These are phyloP conservation scores for Eugenia klotzschiana DNA, from an alignment of 441 rosid species.

Conservation along the genomic window DNA sequence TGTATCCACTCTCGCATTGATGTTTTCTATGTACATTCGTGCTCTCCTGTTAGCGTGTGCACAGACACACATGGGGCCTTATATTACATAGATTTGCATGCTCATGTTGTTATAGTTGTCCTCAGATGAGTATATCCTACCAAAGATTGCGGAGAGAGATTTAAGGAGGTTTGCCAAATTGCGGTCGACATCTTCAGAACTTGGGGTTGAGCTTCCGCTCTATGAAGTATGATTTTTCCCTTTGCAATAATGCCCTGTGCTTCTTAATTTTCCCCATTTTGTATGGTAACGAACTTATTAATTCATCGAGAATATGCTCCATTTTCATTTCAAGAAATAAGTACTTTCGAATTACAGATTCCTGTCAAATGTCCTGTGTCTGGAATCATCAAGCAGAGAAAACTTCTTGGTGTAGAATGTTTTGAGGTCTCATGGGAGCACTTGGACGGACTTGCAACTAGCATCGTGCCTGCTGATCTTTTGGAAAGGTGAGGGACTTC, in stretches of 20 bases:
- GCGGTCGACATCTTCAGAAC: conserved; percentile 29
- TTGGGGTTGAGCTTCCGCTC: conserved; percentile 35
- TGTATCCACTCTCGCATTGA: not conserved
- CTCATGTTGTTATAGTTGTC: not conserved
- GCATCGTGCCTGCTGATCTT: conserved; percentile 69
- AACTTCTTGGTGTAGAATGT: conserved; percentile 56
- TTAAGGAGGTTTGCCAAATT: conserved; percentile 51
- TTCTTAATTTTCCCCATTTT: conserved; percentile 1
- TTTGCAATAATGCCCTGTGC: not conserved
- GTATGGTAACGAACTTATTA: not conserved
- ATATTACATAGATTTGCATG: not conserved
- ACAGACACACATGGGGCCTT: not conserved
- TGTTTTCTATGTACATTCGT: not conserved
- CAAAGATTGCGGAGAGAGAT: conserved; percentile 86
- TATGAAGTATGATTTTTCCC: conserved; percentile 23
- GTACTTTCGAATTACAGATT: conserved; percentile 25
- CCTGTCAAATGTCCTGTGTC: conserved; percentile 63
- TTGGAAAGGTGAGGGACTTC: conserved; percentile 39
- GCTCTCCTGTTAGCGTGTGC: not conserved
- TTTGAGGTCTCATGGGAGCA: conserved; percentile 72
- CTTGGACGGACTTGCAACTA: conserved; percentile 40
- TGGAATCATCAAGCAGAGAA: conserved; percentile 48
- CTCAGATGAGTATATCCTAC: conserved; percentile 79
- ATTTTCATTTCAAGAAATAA: not conserved
- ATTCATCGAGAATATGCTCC: not conserved